Evolutionary conservation across 208 protist species (phyloP).

Genomic region (Hexamita inflata): DNA sequence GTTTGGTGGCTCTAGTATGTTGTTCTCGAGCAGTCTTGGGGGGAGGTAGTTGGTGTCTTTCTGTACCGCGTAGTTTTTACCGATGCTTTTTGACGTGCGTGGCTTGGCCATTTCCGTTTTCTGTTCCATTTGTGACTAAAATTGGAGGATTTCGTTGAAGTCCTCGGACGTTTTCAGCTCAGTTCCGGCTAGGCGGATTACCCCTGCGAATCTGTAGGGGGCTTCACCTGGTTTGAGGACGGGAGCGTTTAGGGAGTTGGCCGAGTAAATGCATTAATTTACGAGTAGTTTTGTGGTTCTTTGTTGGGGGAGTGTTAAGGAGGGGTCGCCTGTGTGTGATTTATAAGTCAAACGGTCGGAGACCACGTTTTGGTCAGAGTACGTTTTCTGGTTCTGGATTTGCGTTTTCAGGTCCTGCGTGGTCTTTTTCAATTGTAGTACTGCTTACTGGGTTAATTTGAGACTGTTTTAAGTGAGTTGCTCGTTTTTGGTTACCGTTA

Average conservation of each 20-base stretch:
- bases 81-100: too few species aligned
- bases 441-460: background rate
- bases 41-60: too few species aligned
- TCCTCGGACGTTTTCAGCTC: background rate
- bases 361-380: background rate
- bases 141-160: constrained; percentile 25
- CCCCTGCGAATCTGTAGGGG: constrained; percentile 10
- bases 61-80: too few species aligned
- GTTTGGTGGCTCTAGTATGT: too few species aligned
- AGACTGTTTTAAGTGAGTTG: background rate
- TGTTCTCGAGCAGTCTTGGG: too few species aligned
- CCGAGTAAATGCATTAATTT: background rate
- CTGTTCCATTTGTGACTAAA: background rate
- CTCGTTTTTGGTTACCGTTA: background rate
- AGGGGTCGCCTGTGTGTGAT: background rate
- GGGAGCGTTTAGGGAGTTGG: constrained; percentile 14
- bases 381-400: background rate
- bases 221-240: constrained; percentile 13
- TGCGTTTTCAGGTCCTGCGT: background rate
- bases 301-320: background rate
- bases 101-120: too few species aligned
- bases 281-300: background rate
- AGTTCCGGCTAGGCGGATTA: constrained; percentile 14
- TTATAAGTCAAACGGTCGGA: background rate
- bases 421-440: background rate